Evolutionary conservation across 805 yeast genomes (phyloP).

Genomic region (Saturnispora gosingensis): DNA sequence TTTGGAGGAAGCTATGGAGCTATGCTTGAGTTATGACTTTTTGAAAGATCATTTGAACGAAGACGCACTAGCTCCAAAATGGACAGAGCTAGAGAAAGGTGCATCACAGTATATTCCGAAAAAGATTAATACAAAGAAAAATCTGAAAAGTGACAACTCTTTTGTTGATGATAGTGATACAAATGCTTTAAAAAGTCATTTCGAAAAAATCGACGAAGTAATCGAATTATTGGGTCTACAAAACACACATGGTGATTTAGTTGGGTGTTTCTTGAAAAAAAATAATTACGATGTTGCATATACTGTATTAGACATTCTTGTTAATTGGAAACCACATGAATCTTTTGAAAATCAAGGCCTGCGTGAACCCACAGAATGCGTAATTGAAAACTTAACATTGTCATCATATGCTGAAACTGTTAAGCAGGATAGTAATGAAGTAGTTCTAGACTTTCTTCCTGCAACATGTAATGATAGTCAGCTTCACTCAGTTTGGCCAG

Average conservation of each 20-base stretch:
- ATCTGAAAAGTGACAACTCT: conserved; percentile 4
- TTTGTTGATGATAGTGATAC: conserved; percentile 7
- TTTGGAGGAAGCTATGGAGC: conserved; percentile 25
- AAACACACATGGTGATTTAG: conserved; percentile 2
- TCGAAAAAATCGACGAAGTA: conserved; percentile 14
- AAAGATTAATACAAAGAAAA: not conserved
- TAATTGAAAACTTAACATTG: not conserved
- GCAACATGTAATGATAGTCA: not conserved
- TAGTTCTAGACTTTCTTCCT: not conserved
- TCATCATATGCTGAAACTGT: conserved; percentile 2
- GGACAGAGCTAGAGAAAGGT: conserved; percentile 14
- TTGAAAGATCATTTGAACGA: conserved; percentile 9
- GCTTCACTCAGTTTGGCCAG: conserved; percentile 13
- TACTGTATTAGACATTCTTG: conserved; percentile 17
- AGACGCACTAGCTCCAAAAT: not conserved
- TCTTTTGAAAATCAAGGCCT: not conserved
- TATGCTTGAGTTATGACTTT: conserved; percentile 21
- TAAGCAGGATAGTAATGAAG: not conserved
- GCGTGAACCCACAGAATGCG: not conserved
- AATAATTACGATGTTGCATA: conserved; percentile 9
- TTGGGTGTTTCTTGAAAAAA: conserved; percentile 10
- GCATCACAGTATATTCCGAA: not conserved
- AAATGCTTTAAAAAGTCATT: not conserved
- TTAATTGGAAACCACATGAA: conserved; percentile 1
- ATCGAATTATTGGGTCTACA: conserved; percentile 9